phyloP scores from a whole-genome alignment of 371 early-diverging fungal species.

The Zopfochytrium polystomum region DNA sequence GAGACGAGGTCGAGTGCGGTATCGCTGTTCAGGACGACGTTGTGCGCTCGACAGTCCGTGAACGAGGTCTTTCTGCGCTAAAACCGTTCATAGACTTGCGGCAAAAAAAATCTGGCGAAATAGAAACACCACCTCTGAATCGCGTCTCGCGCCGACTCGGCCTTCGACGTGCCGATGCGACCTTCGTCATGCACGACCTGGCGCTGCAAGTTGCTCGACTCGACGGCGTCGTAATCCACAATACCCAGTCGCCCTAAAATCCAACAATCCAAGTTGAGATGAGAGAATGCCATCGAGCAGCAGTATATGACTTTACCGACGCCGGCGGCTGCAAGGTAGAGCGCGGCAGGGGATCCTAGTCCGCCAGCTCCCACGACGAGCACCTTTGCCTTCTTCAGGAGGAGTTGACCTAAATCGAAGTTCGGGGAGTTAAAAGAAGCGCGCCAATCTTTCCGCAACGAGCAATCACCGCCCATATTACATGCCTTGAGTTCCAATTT shows the following conservation, averaged over 20 bases:
- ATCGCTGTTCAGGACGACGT: slow-evolving; percentile 41
- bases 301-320: no score
- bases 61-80: slow-evolving; percentile 46
- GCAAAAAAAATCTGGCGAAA: no score
- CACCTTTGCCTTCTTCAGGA: slow-evolving; percentile 71
- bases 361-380: slow-evolving; percentile 98
- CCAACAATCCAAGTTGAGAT: neutral
- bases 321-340: slow-evolving; percentile 94
- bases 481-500: slow-evolving; percentile 74
- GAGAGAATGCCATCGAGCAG: no score
- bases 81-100: no score
- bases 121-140: no score
- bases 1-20: slow-evolving; percentile 51
- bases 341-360: slow-evolving; percentile 84
- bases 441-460: neutral
- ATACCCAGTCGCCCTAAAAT: slow-evolving; percentile 68
- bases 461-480: neutral
- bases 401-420: slow-evolving; percentile 67
- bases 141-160: slow-evolving; percentile 67
- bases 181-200: slow-evolving; percentile 90
- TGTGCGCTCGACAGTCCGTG: slow-evolving; percentile 35
- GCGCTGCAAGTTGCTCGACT: slow-evolving; percentile 93
- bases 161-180: slow-evolving; percentile 74
- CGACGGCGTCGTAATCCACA: slow-evolving; percentile 94
- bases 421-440: neutral